Percentiles rank a stretch among this genome's conserved stretches.
phyloP scores from a whole-genome alignment of 441 rosid species.

The Arabidopsis lyrata region DNA sequence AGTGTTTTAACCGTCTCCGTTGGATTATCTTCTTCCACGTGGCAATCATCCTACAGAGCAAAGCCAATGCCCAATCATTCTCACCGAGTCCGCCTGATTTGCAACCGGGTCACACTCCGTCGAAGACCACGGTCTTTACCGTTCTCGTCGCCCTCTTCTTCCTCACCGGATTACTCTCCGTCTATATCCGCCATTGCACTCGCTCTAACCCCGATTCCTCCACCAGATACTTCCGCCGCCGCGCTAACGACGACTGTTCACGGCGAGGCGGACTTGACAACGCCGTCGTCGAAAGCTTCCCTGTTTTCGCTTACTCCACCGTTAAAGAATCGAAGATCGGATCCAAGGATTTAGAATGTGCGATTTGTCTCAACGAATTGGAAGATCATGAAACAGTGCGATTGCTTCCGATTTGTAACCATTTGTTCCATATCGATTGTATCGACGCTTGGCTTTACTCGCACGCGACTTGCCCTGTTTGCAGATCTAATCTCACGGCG shows the following conservation, averaged over 20 bases:
- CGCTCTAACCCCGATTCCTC: slow-evolving; percentile 6
- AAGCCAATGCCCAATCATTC: slow-evolving; percentile 33
- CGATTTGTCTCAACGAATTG: slow-evolving; percentile 59
- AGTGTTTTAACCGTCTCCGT: slow-evolving; percentile 20
- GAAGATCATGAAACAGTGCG: slow-evolving; percentile 53
- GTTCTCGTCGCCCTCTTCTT: slow-evolving; percentile 52
- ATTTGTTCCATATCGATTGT: slow-evolving; percentile 60
- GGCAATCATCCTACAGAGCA: slow-evolving; percentile 13
- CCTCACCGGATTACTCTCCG: slow-evolving; percentile 50
- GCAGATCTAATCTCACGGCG: slow-evolving; percentile 54
- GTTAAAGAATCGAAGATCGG: slow-evolving; percentile 53
- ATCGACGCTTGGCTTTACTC: slow-evolving; percentile 56
- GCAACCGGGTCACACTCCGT: slow-evolving; percentile 41
- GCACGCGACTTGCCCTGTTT: slow-evolving; percentile 62
- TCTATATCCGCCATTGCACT: slow-evolving; percentile 53
- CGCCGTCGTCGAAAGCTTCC: slow-evolving; percentile 52
- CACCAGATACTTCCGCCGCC: neutral
- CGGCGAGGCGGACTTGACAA: slow-evolving; percentile 50
- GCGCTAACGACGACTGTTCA: slow-evolving; percentile 3
- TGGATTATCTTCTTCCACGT: slow-evolving; percentile 34
- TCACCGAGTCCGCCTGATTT: slow-evolving; percentile 8
- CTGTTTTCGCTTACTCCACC: slow-evolving; percentile 52
- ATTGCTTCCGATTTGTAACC: slow-evolving; percentile 56
- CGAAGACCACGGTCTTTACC: slow-evolving; percentile 50
- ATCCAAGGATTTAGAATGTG: slow-evolving; percentile 53